Conservation (phyloP, 306 rosid species). For the Corylus heterophylla region DNA sequence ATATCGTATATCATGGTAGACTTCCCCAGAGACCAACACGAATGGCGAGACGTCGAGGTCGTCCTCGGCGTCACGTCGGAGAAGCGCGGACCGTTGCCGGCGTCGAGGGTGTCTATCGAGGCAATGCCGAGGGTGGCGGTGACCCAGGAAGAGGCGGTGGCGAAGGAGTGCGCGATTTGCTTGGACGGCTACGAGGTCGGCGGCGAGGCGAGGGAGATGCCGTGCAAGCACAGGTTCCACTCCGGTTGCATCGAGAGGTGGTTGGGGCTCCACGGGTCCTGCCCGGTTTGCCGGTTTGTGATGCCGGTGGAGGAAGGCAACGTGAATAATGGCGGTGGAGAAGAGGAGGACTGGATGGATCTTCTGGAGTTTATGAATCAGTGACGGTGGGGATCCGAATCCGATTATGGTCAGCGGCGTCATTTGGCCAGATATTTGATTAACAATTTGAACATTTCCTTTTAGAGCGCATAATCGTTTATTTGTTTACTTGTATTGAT, state of each 20-base stretch:
- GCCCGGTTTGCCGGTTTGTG: conserved; percentile 43
- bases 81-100: conserved; percentile 26
- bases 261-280: conserved; percentile 30
- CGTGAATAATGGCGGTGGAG: background rate
- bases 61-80: background rate
- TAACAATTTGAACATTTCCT: too few relatives aligned
- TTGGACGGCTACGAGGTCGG: conserved; percentile 25
- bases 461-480: too few relatives aligned
- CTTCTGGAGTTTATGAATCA: conserved; percentile 18
- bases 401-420: too few relatives aligned
- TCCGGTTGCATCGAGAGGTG: conserved; percentile 32
- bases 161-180: conserved; percentile 40
- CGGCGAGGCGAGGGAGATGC: conserved; percentile 39
- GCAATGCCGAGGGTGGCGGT: conserved; percentile 32
- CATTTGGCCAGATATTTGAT: too few relatives aligned
- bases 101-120: conserved; percentile 26
- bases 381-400: background rate
- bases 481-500: too few relatives aligned
- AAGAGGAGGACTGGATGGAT: conserved; percentile 1
- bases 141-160: conserved; percentile 12
- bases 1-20: too few relatives aligned
- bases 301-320: conserved; percentile 27
- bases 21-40: too few relatives aligned
- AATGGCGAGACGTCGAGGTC: too few relatives aligned
- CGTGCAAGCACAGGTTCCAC: conserved; percentile 40